phyloP scores from a whole-genome alignment of 2,329 filamentous ascomycete genomes.

The Proliferodiscus dingleyae region DNA sequence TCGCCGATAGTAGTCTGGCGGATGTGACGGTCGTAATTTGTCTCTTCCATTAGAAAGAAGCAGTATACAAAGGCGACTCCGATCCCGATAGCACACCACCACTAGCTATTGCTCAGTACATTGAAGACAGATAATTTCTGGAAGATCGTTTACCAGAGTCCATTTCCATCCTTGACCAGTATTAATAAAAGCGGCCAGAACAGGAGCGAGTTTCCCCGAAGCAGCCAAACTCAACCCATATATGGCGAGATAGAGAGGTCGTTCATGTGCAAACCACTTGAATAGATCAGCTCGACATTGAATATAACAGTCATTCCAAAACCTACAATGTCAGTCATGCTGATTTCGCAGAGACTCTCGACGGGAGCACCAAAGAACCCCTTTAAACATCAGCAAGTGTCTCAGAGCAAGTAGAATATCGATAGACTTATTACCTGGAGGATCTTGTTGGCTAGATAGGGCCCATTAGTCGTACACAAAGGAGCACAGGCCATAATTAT shows the following conservation, averaged over 20 bases:
- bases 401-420: too few species aligned
- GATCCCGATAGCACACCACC: constrained; percentile 46
- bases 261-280: constrained; percentile 39
- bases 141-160: constrained; percentile 25
- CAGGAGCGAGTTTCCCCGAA: constrained; percentile 37
- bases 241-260: constrained; percentile 36
- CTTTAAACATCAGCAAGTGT: not conserved
- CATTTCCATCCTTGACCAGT: constrained; percentile 45
- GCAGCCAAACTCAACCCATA: constrained; percentile 41
- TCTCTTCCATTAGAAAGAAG: constrained; percentile 56
- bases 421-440: constrained; percentile 7
- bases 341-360: constrained; percentile 29
- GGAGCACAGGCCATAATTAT: constrained; percentile 34
- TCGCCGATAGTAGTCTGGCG: constrained; percentile 6
- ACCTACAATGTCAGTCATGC: constrained; percentile 28
- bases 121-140: too few species aligned
- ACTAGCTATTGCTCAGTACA: not conserved
- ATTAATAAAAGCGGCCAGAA: constrained; percentile 45
- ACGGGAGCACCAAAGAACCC: constrained; percentile 26
- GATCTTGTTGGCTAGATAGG: constrained; percentile 22
- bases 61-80: constrained; percentile 42
- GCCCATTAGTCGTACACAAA: constrained; percentile 19
- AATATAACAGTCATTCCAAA: not conserved
- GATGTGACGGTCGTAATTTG: constrained; percentile 33
- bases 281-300: not conserved